Base-by-base conservation (phyloP, 768 basidiomycete species). In the Daedaleopsis nitida region DNA sequence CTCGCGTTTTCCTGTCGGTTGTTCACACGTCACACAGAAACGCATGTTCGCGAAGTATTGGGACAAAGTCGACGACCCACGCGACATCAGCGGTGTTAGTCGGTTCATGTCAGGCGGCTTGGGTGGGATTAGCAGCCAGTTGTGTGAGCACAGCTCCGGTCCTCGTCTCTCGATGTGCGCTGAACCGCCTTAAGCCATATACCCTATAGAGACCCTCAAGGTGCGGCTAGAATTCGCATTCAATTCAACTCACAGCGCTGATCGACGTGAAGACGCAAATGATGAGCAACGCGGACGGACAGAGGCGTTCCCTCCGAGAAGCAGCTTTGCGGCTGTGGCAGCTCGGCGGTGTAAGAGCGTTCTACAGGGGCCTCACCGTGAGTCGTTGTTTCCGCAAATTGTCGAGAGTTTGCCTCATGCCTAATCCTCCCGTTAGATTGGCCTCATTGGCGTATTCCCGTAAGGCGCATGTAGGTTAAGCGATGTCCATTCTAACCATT, bases 381-480 rank as follows among this genome's bases (percentile, higher is more conserved):
- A 73, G 92, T 81, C 52, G 35, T 53, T 12, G 17, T 11, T 13
- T 42, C 39, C 39, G 52, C 60, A 44, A 54, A 27, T 53, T 53
- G 59, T 59, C 27, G 57, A 32, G 27, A 32, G 27, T 32, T 7
- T 56, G 54, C 21, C 19, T 32, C 11, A 39, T 43, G 60, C 56
- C 23, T 45, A 19, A 50, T 65, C 68, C 38, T 66, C 57, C 48
- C 66, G 51, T 44, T 70, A 97, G 95, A 90, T 96, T 66, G 97
- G 97, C 44, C 82, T 99, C 37, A 74, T 98, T 56, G 97, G 97
- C 35, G 97, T 99, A 35, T 98, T 98, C 76, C 97, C 97, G 89
- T 91, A 75, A 47, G 89, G 73, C 39, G 24, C 5, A 6, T 49
- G 47, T 21, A 1, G 8, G 47, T 24, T 14, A 7, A 1, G 5